Conservation (phyloP, 495 filamentous ascomycete species). For the Aspergillus steynii region DNA sequence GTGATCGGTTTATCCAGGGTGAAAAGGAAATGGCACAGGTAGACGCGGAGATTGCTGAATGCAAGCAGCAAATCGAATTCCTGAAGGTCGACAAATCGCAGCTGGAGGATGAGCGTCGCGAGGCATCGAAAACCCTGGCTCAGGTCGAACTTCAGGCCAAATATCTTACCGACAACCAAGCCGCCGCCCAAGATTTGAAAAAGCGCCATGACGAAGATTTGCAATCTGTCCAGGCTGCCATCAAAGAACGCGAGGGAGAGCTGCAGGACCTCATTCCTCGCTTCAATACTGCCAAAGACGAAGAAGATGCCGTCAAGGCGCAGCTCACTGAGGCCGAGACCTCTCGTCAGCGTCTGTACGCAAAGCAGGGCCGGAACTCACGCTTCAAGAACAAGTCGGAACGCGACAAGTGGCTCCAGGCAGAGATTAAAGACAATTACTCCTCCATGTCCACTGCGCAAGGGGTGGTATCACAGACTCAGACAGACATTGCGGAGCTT, state of each 20-base stretch:
- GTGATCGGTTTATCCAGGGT: constrained; percentile 72
- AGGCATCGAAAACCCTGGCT: constrained; percentile 71
- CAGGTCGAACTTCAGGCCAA: constrained; percentile 85
- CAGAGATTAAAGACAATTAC: constrained; percentile 80
- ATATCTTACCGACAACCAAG: constrained; percentile 74
- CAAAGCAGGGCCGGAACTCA: constrained; percentile 89
- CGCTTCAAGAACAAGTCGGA: constrained; percentile 86
- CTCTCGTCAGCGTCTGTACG: constrained; percentile 76
- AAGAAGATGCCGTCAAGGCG: constrained; percentile 68
- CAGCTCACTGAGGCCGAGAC: constrained; percentile 76
- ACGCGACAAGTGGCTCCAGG: constrained; percentile 78
- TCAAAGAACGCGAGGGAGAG: constrained; percentile 73
- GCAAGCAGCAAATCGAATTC: constrained; percentile 81
- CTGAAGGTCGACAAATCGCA: constrained; percentile 84
- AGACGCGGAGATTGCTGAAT: constrained; percentile 72
- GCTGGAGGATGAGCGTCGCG: constrained; percentile 85
- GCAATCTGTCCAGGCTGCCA: constrained; percentile 69
- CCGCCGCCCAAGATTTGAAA: constrained; percentile 70
- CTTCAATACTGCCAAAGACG: constrained; percentile 68
- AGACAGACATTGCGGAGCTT: constrained; percentile 79
- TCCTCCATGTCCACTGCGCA: constrained; percentile 73
- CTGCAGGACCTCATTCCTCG: constrained; percentile 69
- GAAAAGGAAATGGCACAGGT: constrained; percentile 78
- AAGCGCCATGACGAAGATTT: constrained; percentile 72
- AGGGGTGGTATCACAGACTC: constrained; percentile 75